Evolutionary conservation across 179 eudicot species (phyloP), one percentile per base, ranked within the genome.

Genomic region (Camellia oleifera): DNA sequence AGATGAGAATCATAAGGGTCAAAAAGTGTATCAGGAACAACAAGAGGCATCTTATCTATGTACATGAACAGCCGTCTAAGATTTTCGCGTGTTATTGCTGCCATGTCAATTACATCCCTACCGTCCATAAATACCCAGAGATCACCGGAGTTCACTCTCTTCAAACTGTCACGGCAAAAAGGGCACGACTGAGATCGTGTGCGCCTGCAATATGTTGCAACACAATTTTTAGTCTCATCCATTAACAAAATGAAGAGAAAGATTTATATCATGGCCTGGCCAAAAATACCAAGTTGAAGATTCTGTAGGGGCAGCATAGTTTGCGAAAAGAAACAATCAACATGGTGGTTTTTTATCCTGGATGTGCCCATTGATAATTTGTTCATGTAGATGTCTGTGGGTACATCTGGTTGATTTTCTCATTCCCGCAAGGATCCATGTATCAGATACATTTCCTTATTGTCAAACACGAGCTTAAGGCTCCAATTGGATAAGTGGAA

Each of bases 171-270:
- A 9, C 99, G 94, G 80, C 99, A 95, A 77, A 95, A 95, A 54
- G 99, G 99, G 88, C 99, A 95, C 17, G 99, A 95, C 60, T 92
- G 95, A 45, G 99, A 95, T 66, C 99, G 88, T 48, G 92, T 67
- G 42, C 94, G 92, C 99, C 99, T 95, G 95, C 84, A 81, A 80
- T 60, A 77, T 13, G 52, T 13, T 72, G 53, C 45, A 60, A 20
- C 69, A 65, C 40, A 65, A 48, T 48, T 48, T 0, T 62, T 13
- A 62, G 67, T 15, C 53, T 62, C 67, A 15, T 9, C 2, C n/a
- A 0, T 12, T 67, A 6, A 58, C 58, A 57, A 40, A 52, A 58
- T 48, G 7, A 4, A n/a, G 32, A 12, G 74, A 46, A 8, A 18
- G 20, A 20, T 52, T 50, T 0, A 7, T 52, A 53, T 18, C 4